Evolutionary conservation across 257 asterid species (phyloP).

Genomic region (Gentiana dahurica): DNA sequence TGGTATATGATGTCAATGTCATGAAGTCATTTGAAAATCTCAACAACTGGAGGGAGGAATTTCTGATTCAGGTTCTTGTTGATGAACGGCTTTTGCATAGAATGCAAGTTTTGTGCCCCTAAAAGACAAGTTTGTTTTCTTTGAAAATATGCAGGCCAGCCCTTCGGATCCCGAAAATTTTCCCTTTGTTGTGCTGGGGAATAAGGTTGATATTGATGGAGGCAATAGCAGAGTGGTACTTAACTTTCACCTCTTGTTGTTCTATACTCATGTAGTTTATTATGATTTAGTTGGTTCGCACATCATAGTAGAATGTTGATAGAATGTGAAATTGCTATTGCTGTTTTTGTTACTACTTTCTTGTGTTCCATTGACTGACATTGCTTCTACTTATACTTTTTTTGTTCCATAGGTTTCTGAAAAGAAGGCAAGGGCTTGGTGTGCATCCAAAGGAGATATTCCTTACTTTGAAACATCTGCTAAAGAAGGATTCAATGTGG

Average conservation of each 20-base stretch:
- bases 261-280: neutral
- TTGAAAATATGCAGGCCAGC: conserved; percentile 36
- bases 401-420: conserved; percentile 36
- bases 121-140: neutral
- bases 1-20: conserved; percentile 44
- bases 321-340: too few relatives aligned
- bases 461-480: conserved; percentile 67
- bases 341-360: too few relatives aligned
- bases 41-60: conserved; percentile 61
- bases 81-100: neutral
- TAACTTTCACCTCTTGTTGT: neutral
- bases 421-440: conserved; percentile 56
- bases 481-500: conserved; percentile 55
- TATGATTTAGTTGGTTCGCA: too few relatives aligned
- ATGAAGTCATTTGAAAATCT: conserved; percentile 46
- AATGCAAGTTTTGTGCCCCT: neutral
- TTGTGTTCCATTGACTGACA: too few relatives aligned
- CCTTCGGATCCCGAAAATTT: conserved; percentile 57
- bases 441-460: conserved; percentile 51
- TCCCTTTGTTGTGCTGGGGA: conserved; percentile 51
- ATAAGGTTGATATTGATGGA: conserved; percentile 49
- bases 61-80: conserved; percentile 42
- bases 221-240: conserved; percentile 63
- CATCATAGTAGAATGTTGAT: too few relatives aligned
- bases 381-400: neutral